These are phyloP conservation scores for Saccharomyces paradoxus DNA, from an alignment of 805 yeast genomes.

Conservation along the genomic window DNA sequence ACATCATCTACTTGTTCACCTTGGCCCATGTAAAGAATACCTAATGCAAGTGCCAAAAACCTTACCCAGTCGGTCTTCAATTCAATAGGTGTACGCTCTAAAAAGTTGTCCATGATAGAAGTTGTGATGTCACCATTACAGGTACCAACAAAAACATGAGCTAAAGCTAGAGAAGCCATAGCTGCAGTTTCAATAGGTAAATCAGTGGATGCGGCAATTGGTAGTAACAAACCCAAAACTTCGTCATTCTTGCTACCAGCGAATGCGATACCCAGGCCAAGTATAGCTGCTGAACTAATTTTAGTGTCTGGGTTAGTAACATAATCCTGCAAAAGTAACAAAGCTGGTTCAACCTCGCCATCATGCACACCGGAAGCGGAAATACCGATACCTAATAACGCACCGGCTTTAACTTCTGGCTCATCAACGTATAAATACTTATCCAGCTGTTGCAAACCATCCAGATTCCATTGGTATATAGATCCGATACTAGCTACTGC, in stretches of 20 bases:
- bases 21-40: conserved; percentile 85
- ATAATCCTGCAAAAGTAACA: conserved; percentile 77
- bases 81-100: conserved; percentile 75
- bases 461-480: conserved; percentile 85
- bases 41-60: conserved; percentile 86
- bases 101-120: conserved; percentile 79
- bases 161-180: conserved; percentile 83
- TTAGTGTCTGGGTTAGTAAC: conserved; percentile 55
- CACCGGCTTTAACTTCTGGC: conserved; percentile 90
- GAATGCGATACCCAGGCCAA: conserved; percentile 89
- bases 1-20: conserved; percentile 92
- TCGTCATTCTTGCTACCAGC: conserved; percentile 90
- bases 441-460: conserved; percentile 85
- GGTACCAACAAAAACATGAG: conserved; percentile 92
- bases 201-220: conserved; percentile 72
- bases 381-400: conserved; percentile 89
- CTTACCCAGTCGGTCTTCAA: conserved; percentile 80
- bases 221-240: conserved; percentile 65
- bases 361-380: conserved; percentile 90
- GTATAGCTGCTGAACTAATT: conserved; percentile 71
- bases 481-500: conserved; percentile 90
- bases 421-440: conserved; percentile 80
- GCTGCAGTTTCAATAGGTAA: conserved; percentile 71
- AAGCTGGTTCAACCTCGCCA: conserved; percentile 82
- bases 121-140: conserved; percentile 91